Percentiles rank a stretch among this genome's conserved stretches.
phyloP scores from a whole-genome alignment of 2,329 filamentous ascomycete genomes.

The Zymoseptoria crescenta region DNA sequence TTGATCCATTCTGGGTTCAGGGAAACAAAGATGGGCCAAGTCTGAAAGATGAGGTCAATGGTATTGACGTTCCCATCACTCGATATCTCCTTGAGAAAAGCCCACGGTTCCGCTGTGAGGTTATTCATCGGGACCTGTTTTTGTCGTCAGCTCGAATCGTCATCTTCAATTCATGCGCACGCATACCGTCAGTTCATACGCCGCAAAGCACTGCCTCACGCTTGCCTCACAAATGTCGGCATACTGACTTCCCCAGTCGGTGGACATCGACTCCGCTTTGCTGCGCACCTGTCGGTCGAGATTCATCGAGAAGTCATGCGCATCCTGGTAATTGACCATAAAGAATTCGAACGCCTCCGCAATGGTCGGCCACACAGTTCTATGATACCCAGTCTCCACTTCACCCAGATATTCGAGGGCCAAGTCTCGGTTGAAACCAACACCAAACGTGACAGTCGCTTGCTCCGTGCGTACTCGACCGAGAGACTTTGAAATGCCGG shows the following conservation, averaged over 20 bases:
- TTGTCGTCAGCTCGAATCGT: not conserved
- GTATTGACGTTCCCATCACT: constrained; percentile 29
- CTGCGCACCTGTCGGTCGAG: constrained; percentile 18
- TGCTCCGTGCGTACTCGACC: constrained; percentile 4
- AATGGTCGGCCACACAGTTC: constrained; percentile 18
- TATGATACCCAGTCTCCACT: constrained; percentile 21
- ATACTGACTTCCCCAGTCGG: constrained; percentile 19
- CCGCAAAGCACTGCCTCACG: constrained; percentile 22
- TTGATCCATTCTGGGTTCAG: constrained; percentile 19
- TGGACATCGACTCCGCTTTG: constrained; percentile 17
- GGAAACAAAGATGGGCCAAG: constrained; percentile 25
- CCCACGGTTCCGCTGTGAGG: constrained; percentile 12
- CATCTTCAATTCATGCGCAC: not conserved
- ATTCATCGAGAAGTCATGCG: constrained; percentile 7
- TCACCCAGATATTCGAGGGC: constrained; percentile 19
- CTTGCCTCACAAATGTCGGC: constrained; percentile 24
- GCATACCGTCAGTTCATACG: constrained; percentile 20
- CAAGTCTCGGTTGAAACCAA: constrained; percentile 19
- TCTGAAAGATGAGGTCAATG: constrained; percentile 28
- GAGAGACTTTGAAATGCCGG: constrained; percentile 15
- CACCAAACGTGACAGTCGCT: constrained; percentile 15
- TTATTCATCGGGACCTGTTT: constrained; percentile 15
- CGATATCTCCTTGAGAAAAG: constrained; percentile 53
- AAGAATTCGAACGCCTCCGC: constrained; percentile 17
- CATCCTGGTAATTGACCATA: constrained; percentile 14